A percentile compares a stretch with the other conserved stretches of the same genome.
Evolutionary conservation across 202 grass and related monocot species (phyloP).

Genomic region (Cymbopogon flexuosus): DNA sequence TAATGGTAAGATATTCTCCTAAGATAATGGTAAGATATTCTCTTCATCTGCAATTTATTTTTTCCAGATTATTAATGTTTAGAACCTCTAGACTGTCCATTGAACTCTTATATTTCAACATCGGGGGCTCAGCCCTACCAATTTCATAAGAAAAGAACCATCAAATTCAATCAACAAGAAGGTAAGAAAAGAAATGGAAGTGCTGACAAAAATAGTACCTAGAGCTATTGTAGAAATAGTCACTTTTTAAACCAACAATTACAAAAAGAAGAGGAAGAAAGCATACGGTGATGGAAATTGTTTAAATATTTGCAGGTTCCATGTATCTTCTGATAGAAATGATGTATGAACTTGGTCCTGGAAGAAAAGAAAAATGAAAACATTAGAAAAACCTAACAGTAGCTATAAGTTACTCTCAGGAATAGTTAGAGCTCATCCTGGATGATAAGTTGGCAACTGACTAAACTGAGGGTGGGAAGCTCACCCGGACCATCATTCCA

Average conservation of each 20-base stretch:
- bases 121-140: not conserved
- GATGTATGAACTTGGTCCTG: slow-evolving; percentile 74
- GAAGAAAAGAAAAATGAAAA: slow-evolving; percentile 35
- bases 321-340: slow-evolving; percentile 76
- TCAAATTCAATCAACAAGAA: slow-evolving; percentile 5
- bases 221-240: not conserved
- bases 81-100: not conserved
- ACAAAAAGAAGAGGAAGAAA: slow-evolving; percentile 21
- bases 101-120: not conserved
- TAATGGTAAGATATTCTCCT: not conserved
- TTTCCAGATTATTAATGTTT: not conserved
- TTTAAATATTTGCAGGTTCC: slow-evolving; percentile 91
- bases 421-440: slow-evolving; percentile 8
- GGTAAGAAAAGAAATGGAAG: not conserved
- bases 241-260: not conserved
- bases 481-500: slow-evolving; percentile 71
- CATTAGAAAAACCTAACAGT: slow-evolving; percentile 20
- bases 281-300: slow-evolving; percentile 63
- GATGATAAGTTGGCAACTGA: slow-evolving; percentile 8
- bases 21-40: not conserved
- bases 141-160: not conserved
- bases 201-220: not conserved
- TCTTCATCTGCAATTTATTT: not conserved
- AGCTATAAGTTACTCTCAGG: slow-evolving; percentile 16
- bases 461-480: not conserved